Conservation (phyloP, 2,329 filamentous ascomycete genomes). For the Ophiognomonia clavigignenti-juglandacearum region DNA sequence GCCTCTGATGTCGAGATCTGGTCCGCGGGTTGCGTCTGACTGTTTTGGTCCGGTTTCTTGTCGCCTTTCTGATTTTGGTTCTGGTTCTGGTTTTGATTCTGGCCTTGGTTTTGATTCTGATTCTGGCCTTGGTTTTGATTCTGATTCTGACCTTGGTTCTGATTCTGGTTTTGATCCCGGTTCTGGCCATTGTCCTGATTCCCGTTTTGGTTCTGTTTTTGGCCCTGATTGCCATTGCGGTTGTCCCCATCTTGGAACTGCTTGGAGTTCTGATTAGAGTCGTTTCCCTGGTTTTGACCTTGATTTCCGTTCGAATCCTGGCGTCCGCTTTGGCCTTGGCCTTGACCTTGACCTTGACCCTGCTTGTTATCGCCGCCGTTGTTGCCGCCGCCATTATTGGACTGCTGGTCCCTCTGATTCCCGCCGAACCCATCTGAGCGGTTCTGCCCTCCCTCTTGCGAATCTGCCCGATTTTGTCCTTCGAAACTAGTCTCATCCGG, state of each 20-base stretch:
- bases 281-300: not conserved
- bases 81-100: no score
- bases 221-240: not conserved
- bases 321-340: not conserved
- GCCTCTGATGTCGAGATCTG: not conserved
- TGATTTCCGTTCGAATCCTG: not conserved
- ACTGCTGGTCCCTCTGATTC: no score
- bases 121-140: no score
- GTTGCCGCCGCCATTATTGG: not conserved
- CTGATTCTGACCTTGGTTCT: not conserved
- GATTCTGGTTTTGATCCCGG: not conserved
- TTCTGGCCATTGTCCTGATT: constrained; percentile 1
- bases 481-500: not conserved
- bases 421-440: not conserved
- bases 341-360: not conserved
- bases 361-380: not conserved
- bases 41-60: not conserved
- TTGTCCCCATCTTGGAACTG: not conserved
- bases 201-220: not conserved
- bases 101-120: no score
- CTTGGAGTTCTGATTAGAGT: not conserved
- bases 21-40: not conserved
- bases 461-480: not conserved
- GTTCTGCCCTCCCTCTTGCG: not conserved
- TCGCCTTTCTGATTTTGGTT: no score